Percentiles rank a stretch among this genome's conserved stretches.
Conservation (phyloP, 257 asterid species). For the Voacanga thouarsii region DNA sequence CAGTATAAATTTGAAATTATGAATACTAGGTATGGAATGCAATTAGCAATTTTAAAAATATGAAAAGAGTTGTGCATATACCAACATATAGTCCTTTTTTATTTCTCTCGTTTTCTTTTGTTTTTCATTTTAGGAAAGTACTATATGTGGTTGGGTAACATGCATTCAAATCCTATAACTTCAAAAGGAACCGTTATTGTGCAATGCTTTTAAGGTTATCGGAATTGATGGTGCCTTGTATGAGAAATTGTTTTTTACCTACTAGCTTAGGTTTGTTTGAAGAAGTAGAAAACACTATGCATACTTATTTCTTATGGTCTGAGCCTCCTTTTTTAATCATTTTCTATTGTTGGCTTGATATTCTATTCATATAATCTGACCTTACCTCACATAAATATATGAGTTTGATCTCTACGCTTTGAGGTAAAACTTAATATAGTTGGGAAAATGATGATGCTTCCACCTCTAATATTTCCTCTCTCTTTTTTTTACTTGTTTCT, state of each 20-base stretch:
- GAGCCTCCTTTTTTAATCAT: background rate
- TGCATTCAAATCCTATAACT: background rate
- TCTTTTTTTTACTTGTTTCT: too few species aligned
- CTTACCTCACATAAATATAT: background rate
- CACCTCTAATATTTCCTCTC: background rate
- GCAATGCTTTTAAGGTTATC: background rate
- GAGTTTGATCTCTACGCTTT: background rate
- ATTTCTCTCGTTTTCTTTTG: too few species aligned
- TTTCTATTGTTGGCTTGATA: background rate
- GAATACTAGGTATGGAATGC: too few species aligned
- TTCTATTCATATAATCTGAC: background rate
- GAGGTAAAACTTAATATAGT: too few species aligned
- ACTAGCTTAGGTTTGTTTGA: conserved; percentile 1
- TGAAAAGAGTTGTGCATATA: too few species aligned
- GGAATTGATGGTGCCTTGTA: conserved; percentile 2
- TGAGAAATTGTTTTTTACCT: background rate
- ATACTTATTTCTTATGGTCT: background rate
- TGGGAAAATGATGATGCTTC: background rate
- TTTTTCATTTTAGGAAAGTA: too few species aligned
- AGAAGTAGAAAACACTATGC: background rate
- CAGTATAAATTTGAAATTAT: too few species aligned
- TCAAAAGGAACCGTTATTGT: background rate
- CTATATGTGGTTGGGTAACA: background rate
- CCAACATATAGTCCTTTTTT: too few species aligned
- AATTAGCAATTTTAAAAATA: too few species aligned